Conservation (phyloP, 2,329 filamentous ascomycete species). For the Penicillium sp. region DNA sequence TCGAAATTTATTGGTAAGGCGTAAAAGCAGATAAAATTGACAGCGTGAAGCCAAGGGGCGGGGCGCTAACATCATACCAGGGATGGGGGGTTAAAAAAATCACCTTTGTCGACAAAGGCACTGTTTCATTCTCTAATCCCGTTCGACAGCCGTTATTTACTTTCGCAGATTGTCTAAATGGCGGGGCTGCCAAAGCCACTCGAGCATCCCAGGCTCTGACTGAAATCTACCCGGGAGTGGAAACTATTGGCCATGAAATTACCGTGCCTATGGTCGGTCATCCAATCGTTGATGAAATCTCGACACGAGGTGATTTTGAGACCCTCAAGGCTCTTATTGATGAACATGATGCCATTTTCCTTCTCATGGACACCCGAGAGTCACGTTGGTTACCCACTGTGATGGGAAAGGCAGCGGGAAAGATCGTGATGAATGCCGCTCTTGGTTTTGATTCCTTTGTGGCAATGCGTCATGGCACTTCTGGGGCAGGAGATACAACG, state of each 20-base stretch:
- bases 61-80: constrained; percentile 21
- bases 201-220: constrained; percentile 77
- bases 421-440: constrained; percentile 95
- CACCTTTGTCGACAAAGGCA: constrained; percentile 91
- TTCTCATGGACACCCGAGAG: constrained; percentile 96
- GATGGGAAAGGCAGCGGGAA: constrained; percentile 88
- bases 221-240: constrained; percentile 87
- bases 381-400: constrained; percentile 93
- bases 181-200: constrained; percentile 79
- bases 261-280: constrained; percentile 96
- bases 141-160: constrained; percentile 91
- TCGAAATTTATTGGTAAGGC: constrained; percentile 69
- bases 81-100: constrained; percentile 96
- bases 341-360: constrained; percentile 85
- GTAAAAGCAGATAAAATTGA: not conserved
- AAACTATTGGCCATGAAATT: constrained; percentile 75
- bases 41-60: not conserved
- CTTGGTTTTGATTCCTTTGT: constrained; percentile 96
- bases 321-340: constrained; percentile 73
- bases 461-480: constrained; percentile 90
- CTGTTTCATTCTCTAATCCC: constrained; percentile 93
- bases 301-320: constrained; percentile 72
- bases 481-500: constrained; percentile 56
- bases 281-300: constrained; percentile 71
- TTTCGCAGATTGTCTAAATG: constrained; percentile 83